These are phyloP conservation scores for Diaporthe destruens DNA, from an alignment of 2,329 filamentous ascomycete species.

Conservation along the genomic window DNA sequence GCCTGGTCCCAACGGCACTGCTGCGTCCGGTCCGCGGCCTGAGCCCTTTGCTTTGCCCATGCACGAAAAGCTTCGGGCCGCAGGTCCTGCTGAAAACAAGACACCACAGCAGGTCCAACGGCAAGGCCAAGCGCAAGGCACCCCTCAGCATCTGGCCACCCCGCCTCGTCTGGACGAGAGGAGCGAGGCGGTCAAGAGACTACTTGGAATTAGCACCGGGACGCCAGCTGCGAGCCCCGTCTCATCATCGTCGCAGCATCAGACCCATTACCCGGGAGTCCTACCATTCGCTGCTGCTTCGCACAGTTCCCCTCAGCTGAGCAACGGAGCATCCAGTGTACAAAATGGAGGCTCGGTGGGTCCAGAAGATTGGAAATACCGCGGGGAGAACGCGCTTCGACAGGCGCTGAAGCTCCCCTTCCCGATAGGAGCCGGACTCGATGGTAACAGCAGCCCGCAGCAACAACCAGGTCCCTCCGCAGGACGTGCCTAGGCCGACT, in stretches of 20 bases:
- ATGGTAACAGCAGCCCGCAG: slow-evolving; percentile 35
- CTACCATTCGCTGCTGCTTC: slow-evolving; percentile 11
- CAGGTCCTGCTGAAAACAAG: slow-evolving; percentile 4
- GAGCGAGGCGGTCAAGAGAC: slow-evolving; percentile 39
- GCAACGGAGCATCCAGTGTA: slow-evolving; percentile 3
- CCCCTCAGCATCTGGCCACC: slow-evolving; percentile 25
- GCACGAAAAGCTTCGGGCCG: slow-evolving; percentile 24
- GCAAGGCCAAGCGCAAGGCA: slow-evolving; percentile 7
- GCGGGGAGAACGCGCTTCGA: slow-evolving; percentile 40
- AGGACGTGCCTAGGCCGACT: slow-evolving; percentile 32
- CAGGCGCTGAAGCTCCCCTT: slow-evolving; percentile 38
- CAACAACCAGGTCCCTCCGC: slow-evolving; percentile 30
- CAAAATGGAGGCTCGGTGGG: slow-evolving; percentile 12
- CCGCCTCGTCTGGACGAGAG: slow-evolving; percentile 33
- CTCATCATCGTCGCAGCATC: slow-evolving; percentile 7
- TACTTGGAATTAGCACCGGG: slow-evolving; percentile 29
- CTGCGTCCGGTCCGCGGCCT: slow-evolving; percentile 13
- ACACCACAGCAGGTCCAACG: slow-evolving; percentile 21
- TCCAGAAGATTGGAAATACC: slow-evolving; percentile 35
- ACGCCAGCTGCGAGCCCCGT: slow-evolving; percentile 6
- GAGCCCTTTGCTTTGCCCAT: slow-evolving; percentile 31
- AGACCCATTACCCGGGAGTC: not conserved
- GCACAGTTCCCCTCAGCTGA: slow-evolving; percentile 32
- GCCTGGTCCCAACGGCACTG: slow-evolving; percentile 35
- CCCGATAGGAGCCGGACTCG: slow-evolving; percentile 34